Evolutionary conservation across 306 rosid species (phyloP).

Genomic region (Cucumis cinereus): DNA sequence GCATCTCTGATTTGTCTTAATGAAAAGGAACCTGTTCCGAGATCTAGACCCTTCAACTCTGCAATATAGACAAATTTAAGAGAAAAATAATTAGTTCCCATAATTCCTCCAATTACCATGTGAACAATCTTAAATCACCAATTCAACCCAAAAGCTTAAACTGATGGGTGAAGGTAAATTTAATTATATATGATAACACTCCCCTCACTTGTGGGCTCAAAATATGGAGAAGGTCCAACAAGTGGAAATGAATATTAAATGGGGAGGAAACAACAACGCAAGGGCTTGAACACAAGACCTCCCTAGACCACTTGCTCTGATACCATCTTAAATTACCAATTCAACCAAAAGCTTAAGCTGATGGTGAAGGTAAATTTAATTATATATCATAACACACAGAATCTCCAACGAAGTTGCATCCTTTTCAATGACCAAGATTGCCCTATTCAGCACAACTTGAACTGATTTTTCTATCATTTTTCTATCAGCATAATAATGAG

Average conservation of each 20-base stretch:
- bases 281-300: too few species aligned
- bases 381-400: neutral
- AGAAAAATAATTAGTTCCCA: neutral
- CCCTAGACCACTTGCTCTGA: too few species aligned
- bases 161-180: too few species aligned
- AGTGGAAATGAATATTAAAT: too few species aligned
- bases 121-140: neutral
- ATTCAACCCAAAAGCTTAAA: too few species aligned
- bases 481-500: neutral
- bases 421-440: neutral
- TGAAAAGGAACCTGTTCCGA: constrained; percentile 13
- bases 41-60: constrained; percentile 1
- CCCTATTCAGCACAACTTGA: neutral
- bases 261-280: too few species aligned
- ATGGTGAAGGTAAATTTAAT: too few species aligned
- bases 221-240: too few species aligned
- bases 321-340: too few species aligned
- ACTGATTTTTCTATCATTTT: neutral
- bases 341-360: too few species aligned
- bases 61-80: neutral
- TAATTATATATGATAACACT: too few species aligned
- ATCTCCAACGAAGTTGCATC: neutral
- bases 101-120: neutral
- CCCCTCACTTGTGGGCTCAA: too few species aligned
- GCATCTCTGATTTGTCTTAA: constrained; percentile 30